These are phyloP conservation scores for Monilinia laxa DNA, from an alignment of 2,329 filamentous ascomycete species.

Conservation along the genomic window DNA sequence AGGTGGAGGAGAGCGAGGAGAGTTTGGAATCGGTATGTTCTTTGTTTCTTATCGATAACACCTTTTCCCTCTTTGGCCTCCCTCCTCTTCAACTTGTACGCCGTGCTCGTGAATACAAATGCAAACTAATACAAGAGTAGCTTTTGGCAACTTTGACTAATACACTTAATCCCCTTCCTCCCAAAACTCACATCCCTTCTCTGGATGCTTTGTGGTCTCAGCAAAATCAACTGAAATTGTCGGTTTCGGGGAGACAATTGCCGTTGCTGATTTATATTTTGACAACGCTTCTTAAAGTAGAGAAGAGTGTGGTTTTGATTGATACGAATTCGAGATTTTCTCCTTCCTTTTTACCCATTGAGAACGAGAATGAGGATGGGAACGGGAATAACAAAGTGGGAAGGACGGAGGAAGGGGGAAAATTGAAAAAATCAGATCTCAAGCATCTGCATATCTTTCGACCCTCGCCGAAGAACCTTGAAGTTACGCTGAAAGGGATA, in stretches of 20 bases:
- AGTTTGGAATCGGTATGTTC: conserved; percentile 58
- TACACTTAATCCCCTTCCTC: background rate
- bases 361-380: background rate
- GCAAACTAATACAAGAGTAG: conserved; percentile 14
- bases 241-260: conserved; percentile 17
- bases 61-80: background rate
- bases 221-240: conserved; percentile 6
- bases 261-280: conserved; percentile 12
- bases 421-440: conserved; percentile 25
- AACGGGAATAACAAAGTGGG: background rate
- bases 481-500: conserved; percentile 32
- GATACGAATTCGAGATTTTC: conserved; percentile 59
- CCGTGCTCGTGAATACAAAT: background rate
- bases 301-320: conserved; percentile 43
- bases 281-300: conserved; percentile 37
- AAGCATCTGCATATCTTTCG: conserved; percentile 39
- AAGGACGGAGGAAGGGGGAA: background rate
- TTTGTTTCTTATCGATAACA: conserved; percentile 31
- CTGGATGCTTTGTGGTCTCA: conserved; percentile 8
- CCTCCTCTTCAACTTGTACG: background rate
- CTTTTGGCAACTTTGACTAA: conserved; percentile 28
- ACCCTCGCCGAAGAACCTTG: conserved; percentile 27
- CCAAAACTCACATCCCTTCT: conserved; percentile 2
- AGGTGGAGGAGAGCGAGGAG: conserved; percentile 52
- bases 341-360: conserved; percentile 38